Percentiles rank a stretch among this genome's conserved stretches.
These are phyloP conservation scores for Globisporangium spiculum DNA, from an alignment of 352 stramenopile species.

Conservation along the genomic window DNA sequence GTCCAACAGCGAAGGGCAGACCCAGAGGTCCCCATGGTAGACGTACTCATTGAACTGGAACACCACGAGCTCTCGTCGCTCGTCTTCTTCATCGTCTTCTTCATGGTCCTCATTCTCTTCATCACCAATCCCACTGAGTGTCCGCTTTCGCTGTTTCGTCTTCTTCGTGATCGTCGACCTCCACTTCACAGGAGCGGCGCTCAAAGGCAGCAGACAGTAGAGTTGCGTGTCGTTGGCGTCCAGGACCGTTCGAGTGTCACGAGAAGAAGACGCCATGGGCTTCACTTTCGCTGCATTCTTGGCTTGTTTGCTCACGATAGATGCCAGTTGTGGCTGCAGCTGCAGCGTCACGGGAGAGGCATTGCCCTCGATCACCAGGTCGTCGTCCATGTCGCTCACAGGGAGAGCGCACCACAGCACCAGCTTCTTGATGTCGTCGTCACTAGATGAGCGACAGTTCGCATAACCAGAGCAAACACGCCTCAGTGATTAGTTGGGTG, in stretches of 20 bases:
- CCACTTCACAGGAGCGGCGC: neutral
- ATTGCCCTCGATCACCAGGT: conserved; percentile 11
- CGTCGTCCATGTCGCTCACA: neutral
- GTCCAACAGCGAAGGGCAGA: conserved; percentile 30
- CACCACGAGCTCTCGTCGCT: conserved; percentile 35
- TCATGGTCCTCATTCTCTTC: conserved; percentile 11
- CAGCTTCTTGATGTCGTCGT: conserved; percentile 59
- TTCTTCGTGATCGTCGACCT: neutral
- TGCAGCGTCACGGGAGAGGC: neutral
- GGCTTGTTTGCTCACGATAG: neutral
- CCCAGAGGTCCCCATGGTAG: conserved; percentile 35
- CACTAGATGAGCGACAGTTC: conserved; percentile 22
- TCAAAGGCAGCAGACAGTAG: conserved; percentile 39
- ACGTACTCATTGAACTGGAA: conserved; percentile 72
- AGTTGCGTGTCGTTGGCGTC: conserved; percentile 61
- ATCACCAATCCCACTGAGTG: neutral
- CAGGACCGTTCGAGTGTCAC: conserved; percentile 15
- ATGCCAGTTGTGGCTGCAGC: neutral
- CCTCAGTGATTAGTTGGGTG: too few relatives aligned
- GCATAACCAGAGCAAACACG: too few relatives aligned
- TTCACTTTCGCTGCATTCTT: conserved; percentile 19
- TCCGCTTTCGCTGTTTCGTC: neutral
- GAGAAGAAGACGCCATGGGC: conserved; percentile 7
- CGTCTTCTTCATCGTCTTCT: conserved; percentile 20
- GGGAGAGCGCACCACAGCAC: conserved; percentile 60